phyloP scores from a whole-genome alignment of 257 asterid genomes.

The Solanum paucissectum region DNA sequence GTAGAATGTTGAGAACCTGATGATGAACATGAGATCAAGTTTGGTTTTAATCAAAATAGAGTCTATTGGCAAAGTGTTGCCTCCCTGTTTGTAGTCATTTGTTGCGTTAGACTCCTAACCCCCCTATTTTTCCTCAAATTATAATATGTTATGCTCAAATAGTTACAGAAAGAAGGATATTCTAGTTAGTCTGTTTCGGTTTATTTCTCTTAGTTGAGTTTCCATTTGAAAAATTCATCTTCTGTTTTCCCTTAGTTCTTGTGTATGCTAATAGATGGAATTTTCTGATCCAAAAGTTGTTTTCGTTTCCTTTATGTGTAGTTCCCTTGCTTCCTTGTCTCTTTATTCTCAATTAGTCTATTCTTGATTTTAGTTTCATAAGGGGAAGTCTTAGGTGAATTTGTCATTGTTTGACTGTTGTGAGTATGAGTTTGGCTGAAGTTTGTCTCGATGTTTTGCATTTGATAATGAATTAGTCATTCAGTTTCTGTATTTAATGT shows the following conservation, averaged over 20 bases:
- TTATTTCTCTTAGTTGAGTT: not conserved
- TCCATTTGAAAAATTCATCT: not conserved
- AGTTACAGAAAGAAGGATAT: not conserved
- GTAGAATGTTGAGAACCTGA: not conserved
- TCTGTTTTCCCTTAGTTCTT: not conserved
- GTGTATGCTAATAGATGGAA: not conserved
- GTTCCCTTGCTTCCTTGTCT: not conserved
- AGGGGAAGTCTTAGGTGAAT: not conserved
- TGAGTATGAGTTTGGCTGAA: not conserved
- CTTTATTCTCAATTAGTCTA: not conserved
- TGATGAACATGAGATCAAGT: not conserved
- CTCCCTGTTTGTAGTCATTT: too few species aligned
- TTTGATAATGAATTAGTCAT: not conserved
- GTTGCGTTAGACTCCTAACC: too few species aligned
- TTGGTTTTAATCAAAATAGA: too few species aligned
- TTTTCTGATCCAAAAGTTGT: not conserved
- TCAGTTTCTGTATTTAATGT: not conserved
- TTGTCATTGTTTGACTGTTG: not conserved
- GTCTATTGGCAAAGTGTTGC: too few species aligned
- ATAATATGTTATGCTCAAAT: not conserved
- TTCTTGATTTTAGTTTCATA: not conserved
- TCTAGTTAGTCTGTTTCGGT: not conserved
- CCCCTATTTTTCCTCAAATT: not conserved
- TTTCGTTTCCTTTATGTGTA: not conserved
- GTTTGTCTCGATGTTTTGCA: not conserved